Percentiles rank a stretch among this genome's conserved stretches.
phyloP scores from a whole-genome alignment of 495 filamentous ascomycete genomes.

The Podospora australis region DNA sequence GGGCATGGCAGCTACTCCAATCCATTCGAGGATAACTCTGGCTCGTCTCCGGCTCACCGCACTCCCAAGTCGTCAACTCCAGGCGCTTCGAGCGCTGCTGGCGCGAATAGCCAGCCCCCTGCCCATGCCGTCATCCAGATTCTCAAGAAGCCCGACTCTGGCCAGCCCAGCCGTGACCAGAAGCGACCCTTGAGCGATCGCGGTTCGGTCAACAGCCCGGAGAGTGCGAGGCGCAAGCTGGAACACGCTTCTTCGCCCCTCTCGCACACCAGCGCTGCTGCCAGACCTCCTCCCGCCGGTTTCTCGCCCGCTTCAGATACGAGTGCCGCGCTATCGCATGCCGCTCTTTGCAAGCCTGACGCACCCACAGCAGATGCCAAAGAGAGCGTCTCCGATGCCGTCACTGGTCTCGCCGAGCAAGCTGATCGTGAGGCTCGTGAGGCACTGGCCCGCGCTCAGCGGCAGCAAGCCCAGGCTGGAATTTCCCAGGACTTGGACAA shows the following conservation, averaged over 20 bases:
- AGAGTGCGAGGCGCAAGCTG: slow-evolving; percentile 38
- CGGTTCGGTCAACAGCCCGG: slow-evolving; percentile 34
- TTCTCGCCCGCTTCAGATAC: slow-evolving; percentile 16
- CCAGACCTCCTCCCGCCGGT: neutral
- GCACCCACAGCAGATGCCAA: slow-evolving; percentile 18
- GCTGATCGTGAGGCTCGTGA: slow-evolving; percentile 64
- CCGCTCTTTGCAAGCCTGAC: too few species aligned
- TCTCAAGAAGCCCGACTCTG: slow-evolving; percentile 32
- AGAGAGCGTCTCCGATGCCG: slow-evolving; percentile 65
- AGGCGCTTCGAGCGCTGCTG: slow-evolving; percentile 21
- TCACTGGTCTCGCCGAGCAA: slow-evolving; percentile 60
- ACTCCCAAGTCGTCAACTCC: slow-evolving; percentile 39
- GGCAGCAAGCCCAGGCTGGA: slow-evolving; percentile 42
- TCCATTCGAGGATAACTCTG: slow-evolving; percentile 27
- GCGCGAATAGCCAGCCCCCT: slow-evolving; percentile 17
- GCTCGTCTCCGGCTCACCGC: slow-evolving; percentile 29
- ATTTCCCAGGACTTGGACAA: slow-evolving; percentile 40
- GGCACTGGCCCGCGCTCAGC: slow-evolving; percentile 52
- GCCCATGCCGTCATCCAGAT: slow-evolving; percentile 28
- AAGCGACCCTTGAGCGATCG: slow-evolving; percentile 35
- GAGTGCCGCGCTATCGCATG: slow-evolving; percentile 5
- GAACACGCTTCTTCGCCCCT: slow-evolving; percentile 34
- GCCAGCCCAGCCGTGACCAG: slow-evolving; percentile 26
- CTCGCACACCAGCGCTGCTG: slow-evolving; percentile 12
- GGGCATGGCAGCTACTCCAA: slow-evolving; percentile 20